Percentiles rank a stretch among this genome's conserved stretches.
Evolutionary conservation across 495 filamentous ascomycete species (phyloP).

Genomic region (Neurospora sp.): DNA sequence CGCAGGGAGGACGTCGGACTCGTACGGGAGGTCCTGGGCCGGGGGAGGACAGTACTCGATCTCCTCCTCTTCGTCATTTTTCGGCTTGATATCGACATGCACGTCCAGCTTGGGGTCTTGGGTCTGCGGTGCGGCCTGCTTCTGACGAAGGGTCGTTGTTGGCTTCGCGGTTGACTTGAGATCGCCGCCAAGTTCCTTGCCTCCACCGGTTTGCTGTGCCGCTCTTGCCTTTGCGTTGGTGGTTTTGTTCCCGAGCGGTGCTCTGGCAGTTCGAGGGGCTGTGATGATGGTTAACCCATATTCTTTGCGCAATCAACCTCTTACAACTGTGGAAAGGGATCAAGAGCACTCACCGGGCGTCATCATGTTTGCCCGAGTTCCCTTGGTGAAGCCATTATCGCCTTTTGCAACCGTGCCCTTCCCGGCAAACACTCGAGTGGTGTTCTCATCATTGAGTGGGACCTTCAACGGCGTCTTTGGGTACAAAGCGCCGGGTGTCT

Average conservation of each 20-base stretch:
- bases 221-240: constrained; percentile 83
- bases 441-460: constrained; percentile 81
- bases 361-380: constrained; percentile 40
- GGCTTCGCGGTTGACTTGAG: constrained; percentile 30
- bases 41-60: constrained; percentile 40
- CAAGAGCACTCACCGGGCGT: constrained; percentile 47
- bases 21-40: constrained; percentile 55
- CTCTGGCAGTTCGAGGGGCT: constrained; percentile 59
- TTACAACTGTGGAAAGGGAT: not conserved
- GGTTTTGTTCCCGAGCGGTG: constrained; percentile 84
- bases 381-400: constrained; percentile 35
- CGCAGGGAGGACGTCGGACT: constrained; percentile 66
- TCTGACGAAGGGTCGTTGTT: constrained; percentile 24
- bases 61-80: constrained; percentile 46
- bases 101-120: constrained; percentile 37
- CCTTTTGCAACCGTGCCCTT: constrained; percentile 56
- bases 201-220: constrained; percentile 44
- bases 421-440: constrained; percentile 45
- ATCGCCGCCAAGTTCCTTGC: constrained; percentile 30
- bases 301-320: constrained; percentile 43
- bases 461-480: constrained; percentile 81
- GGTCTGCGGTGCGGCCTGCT: constrained; percentile 33
- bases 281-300: constrained; percentile 17
- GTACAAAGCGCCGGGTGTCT: constrained; percentile 66
- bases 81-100: constrained; percentile 23